Base-by-base conservation (phyloP, 331 rosid species). In the Quercus lobata region DNA sequence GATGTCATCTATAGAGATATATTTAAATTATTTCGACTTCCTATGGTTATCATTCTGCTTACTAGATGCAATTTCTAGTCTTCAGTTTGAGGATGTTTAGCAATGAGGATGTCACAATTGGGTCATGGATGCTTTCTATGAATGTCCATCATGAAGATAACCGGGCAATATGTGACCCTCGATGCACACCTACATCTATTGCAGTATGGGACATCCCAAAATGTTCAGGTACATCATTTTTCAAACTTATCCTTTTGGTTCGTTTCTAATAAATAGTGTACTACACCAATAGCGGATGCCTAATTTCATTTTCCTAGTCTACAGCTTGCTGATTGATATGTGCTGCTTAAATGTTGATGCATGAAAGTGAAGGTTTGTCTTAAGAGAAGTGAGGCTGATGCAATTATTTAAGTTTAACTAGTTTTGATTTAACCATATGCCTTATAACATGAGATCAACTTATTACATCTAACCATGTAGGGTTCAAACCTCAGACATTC, bases 141-240 rank as follows among this genome's bases (percentile, higher is more conserved):
- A 80, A 80, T 73, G 84, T 84, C 60, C 78, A 77, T 49, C 82
- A 84, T 12, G 87, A 80, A 69, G 84, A 77, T 55, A 80, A 84
- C 58, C 74, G 70, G 14, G 76, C 76, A 46, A 52, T 84, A 22
- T 84, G 84, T 52, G 84, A 84, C 63, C 82, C 80, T 72, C 82
- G 80, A 17, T 80, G 84, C 73, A 66, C 84, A 27, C 79, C 79
- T 24, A 18, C 70, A 29, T 80, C 82, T 8, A 77, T 84, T 46
- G 84, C 87, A 46, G 79, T 84, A 49, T 84, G 87, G 87, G 87
- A 84, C 57, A 84, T 76, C 56, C 77, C 87, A n/a, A 84, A 84
- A 76, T 84, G 84, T 65, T 79, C 80, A 61, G 78, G 87, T 76
- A 73, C 68, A 58, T 29, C 4, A 54, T 61, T 62, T 30, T 68